phyloP scores from a whole-genome alignment of 208 protist genomes.

The Balamuthia mandrillaris region DNA sequence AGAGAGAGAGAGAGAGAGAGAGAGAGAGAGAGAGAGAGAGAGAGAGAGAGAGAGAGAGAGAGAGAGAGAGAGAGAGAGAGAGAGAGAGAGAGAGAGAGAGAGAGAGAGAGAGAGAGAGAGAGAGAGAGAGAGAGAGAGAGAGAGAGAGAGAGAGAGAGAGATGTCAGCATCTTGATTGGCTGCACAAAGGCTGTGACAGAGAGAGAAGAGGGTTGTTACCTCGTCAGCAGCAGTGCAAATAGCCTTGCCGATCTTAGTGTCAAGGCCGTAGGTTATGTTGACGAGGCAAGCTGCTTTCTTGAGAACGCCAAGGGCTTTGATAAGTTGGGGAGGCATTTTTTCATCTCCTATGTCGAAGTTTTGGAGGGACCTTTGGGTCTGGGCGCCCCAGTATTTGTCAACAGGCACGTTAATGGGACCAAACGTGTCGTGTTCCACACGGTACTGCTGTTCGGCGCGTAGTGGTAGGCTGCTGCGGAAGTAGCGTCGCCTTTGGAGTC shows the following conservation, averaged over 20 bases:
- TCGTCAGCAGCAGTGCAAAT: constrained; percentile 74
- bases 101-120: neutral
- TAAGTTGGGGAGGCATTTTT: constrained; percentile 66
- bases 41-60: neutral
- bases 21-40: neutral
- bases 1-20: neutral
- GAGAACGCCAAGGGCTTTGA: constrained; percentile 68
- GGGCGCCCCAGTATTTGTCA: constrained; percentile 71
- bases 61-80: neutral
- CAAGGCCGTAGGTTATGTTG: constrained; percentile 63
- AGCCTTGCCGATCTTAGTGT: constrained; percentile 57
- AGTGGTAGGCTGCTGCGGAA: no score
- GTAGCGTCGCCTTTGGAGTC: no score
- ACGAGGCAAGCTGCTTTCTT: constrained; percentile 72
- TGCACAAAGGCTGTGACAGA: neutral
- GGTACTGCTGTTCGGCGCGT: neutral
- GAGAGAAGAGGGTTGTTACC: constrained; percentile 37
- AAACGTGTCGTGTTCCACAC: constrained; percentile 70
- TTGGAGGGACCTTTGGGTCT: constrained; percentile 74
- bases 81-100: neutral
- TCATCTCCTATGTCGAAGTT: constrained; percentile 75
- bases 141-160: neutral
- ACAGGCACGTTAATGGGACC: constrained; percentile 67
- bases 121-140: neutral
- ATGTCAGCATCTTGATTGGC: constrained; percentile 46